A percentile compares a stretch with the other conserved stretches of the same genome.
These are phyloP conservation scores for Aspergillus neoniger DNA, from an alignment of 2,329 filamentous ascomycete species.

Conservation along the genomic window DNA sequence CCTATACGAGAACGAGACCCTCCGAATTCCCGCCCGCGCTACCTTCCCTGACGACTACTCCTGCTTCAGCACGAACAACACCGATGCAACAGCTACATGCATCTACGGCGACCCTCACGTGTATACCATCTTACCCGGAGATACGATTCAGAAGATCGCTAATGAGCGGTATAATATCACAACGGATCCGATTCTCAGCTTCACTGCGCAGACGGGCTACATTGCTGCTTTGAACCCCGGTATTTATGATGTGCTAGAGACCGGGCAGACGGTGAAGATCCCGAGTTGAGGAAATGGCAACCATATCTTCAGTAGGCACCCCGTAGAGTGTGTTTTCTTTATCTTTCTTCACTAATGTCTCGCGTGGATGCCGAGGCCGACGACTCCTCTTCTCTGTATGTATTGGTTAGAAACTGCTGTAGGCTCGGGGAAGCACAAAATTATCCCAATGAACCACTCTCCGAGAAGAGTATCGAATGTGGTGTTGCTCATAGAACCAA, in stretches of 20 bases:
- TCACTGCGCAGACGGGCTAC: not conserved
- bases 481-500: too few species aligned
- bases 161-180: not conserved
- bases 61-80: not conserved
- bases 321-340: too few species aligned
- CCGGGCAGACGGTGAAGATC: not conserved
- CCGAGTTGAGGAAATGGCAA: not conserved
- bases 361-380: too few species aligned
- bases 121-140: not conserved
- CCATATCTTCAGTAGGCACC: too few species aligned
- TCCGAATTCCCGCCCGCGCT: not conserved
- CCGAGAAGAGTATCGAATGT: too few species aligned
- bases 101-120: not conserved
- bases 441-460: too few species aligned
- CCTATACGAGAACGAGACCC: not conserved
- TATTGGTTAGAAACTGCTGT: too few species aligned
- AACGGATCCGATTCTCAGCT: not conserved
- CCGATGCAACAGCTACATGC: not conserved
- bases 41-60: not conserved
- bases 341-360: too few species aligned
- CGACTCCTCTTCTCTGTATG: too few species aligned
- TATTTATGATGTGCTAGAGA: not conserved
- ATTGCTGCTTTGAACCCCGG: not conserved
- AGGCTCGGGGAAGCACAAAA: too few species aligned
- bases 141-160: not conserved